These are phyloP conservation scores for Cryphonectria parasitica DNA, from an alignment of 2,329 filamentous ascomycete genomes.

Conservation along the genomic window DNA sequence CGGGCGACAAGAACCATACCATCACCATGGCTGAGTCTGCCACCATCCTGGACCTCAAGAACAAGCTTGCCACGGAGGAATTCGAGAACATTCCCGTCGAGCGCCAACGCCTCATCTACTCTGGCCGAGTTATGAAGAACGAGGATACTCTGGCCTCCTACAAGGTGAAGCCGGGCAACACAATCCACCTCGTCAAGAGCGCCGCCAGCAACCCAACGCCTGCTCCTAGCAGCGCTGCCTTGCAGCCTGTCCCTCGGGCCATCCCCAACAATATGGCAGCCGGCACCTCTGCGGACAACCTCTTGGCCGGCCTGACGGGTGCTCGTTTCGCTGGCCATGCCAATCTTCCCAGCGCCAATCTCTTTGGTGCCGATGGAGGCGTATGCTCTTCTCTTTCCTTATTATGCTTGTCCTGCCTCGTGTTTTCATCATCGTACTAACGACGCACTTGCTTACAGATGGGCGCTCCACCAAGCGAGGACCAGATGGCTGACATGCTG, in stretches of 20 bases:
- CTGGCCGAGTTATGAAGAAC: conserved; percentile 95
- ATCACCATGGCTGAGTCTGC: conserved; percentile 79
- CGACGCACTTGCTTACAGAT: conserved; percentile 61
- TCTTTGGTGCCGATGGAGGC: conserved; percentile 93
- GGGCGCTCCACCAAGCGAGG: conserved; percentile 81
- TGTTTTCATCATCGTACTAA: conserved; percentile 19
- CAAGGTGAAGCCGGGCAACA: conserved; percentile 96
- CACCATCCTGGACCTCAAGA: conserved; percentile 84
- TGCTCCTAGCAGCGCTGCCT: conserved; percentile 46
- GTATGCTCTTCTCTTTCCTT: conserved; percentile 58
- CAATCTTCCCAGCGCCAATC: conserved; percentile 81
- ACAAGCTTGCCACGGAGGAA: conserved; percentile 78
- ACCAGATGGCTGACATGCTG: conserved; percentile 82
- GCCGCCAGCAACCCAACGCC: conserved; percentile 78
- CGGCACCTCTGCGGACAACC: conserved; percentile 78
- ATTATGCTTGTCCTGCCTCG: background rate
- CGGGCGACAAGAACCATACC: conserved; percentile 82
- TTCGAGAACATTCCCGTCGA: conserved; percentile 86
- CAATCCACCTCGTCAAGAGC: conserved; percentile 94
- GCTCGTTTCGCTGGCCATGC: conserved; percentile 92
- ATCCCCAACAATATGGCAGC: conserved; percentile 79
- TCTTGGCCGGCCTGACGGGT: conserved; percentile 86
- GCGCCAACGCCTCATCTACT: conserved; percentile 95
- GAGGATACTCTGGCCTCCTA: conserved; percentile 81
- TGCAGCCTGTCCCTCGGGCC: conserved; percentile 57